A percentile compares a stretch with the other conserved stretches of the same genome.
Conservation (phyloP, 345 rosid species). For the Noccaea caerulescens region DNA sequence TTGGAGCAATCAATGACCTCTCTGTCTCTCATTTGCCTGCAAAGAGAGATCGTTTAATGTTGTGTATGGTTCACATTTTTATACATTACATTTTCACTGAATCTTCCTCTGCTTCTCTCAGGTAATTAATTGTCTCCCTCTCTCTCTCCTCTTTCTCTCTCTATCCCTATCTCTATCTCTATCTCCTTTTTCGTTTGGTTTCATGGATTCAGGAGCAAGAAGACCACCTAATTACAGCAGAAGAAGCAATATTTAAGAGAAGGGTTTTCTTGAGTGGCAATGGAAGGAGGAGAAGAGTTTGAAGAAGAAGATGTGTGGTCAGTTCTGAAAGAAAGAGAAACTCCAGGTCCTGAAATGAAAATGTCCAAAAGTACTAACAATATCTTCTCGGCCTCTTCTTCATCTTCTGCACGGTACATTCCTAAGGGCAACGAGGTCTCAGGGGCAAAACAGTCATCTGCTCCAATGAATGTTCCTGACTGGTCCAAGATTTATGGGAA, state of each 20-base stretch:
- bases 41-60: slow-evolving; percentile 47
- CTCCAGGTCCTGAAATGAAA: slow-evolving; percentile 48
- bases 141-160: slow-evolving; percentile 13
- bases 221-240: slow-evolving; percentile 25
- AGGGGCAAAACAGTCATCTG: slow-evolving; percentile 57
- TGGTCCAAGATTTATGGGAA: slow-evolving; percentile 87
- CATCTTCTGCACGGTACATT: slow-evolving; percentile 44
- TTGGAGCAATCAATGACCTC: slow-evolving; percentile 47
- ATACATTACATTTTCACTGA: slow-evolving; percentile 45
- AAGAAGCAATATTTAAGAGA: slow-evolving; percentile 24
- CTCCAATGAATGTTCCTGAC: slow-evolving; percentile 83
- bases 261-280: slow-evolving; percentile 37
- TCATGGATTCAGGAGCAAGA: slow-evolving; percentile 32
- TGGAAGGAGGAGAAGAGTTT: slow-evolving; percentile 57
- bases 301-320: slow-evolving; percentile 80
- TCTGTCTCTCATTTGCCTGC: slow-evolving; percentile 50
- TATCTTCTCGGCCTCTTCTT: slow-evolving; percentile 47
- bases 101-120: slow-evolving; percentile 46
- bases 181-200: background rate
- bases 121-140: slow-evolving; percentile 35
- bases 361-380: slow-evolving; percentile 38
- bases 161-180: background rate
- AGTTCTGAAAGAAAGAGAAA: slow-evolving; percentile 47
- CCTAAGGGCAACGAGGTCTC: slow-evolving; percentile 31
- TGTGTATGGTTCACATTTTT: slow-evolving; percentile 46